These are phyloP conservation scores for Talaromyces rugulosus DNA, from an alignment of 2,329 filamentous ascomycete species.

Conservation along the genomic window DNA sequence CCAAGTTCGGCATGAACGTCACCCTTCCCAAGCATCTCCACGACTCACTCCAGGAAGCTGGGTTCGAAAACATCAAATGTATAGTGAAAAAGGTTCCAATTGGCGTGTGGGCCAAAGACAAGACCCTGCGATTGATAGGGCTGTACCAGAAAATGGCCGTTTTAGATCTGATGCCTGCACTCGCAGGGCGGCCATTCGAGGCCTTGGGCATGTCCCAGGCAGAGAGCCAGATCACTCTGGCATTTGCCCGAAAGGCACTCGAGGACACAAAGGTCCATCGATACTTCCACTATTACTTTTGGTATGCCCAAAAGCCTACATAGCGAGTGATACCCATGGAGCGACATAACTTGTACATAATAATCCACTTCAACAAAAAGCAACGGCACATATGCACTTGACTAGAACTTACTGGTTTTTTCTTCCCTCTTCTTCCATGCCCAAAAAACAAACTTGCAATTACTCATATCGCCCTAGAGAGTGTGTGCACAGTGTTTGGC, in stretches of 20 bases:
- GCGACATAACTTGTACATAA: background rate
- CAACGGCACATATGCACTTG: too few relatives aligned
- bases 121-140: conserved; percentile 8
- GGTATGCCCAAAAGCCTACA: conserved; percentile 7
- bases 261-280: conserved; percentile 5
- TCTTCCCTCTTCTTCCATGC: too few relatives aligned
- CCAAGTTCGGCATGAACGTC: conserved; percentile 11
- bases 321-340: background rate
- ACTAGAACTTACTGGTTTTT: too few relatives aligned
- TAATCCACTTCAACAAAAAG: too few relatives aligned
- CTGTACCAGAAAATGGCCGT: conserved; percentile 10
- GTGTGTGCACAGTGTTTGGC: too few relatives aligned
- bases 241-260: conserved; percentile 5
- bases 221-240: conserved; percentile 7
- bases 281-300: conserved; percentile 12
- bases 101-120: conserved; percentile 9
- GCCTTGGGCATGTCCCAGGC: conserved; percentile 2
- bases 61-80: conserved; percentile 5
- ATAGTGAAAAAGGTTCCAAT: conserved; percentile 8
- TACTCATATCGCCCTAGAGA: too few relatives aligned
- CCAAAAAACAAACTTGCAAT: too few relatives aligned
- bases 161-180: conserved; percentile 5
- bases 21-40: conserved; percentile 5
- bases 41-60: background rate
- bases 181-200: conserved; percentile 2